phyloP scores from a whole-genome alignment of 2,329 filamentous ascomycete genomes.

The Macrophomina phaseolina region DNA sequence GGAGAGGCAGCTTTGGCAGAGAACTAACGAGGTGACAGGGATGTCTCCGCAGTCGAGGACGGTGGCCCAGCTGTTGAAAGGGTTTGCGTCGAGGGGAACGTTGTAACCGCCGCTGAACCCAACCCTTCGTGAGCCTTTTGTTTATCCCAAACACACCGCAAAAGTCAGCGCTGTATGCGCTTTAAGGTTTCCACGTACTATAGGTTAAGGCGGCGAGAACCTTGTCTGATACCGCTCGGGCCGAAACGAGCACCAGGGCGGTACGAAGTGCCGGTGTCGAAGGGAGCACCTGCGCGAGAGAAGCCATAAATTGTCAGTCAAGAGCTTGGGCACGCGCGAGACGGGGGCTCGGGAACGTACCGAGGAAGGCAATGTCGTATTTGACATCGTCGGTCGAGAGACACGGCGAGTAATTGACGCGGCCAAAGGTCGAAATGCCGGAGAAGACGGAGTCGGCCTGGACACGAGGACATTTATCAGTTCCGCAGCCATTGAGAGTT shows the following conservation, averaged over 20 bases:
- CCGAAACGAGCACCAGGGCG: conserved; percentile 83
- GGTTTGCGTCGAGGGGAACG: conserved; percentile 78
- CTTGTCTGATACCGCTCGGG: conserved; percentile 83
- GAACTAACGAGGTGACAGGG: conserved; percentile 76
- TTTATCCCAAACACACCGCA: conserved; percentile 28
- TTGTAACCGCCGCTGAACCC: conserved; percentile 81
- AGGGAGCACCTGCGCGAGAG: conserved; percentile 69
- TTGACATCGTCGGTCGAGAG: conserved; percentile 71
- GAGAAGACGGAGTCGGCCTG: conserved; percentile 88
- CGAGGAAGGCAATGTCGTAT: conserved; percentile 87
- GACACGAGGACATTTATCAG: neutral
- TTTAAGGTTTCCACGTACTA: conserved; percentile 65
- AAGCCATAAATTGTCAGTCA: neutral
- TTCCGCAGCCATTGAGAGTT: conserved; percentile 12
- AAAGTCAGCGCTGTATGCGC: conserved; percentile 10
- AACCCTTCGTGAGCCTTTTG: conserved; percentile 56
- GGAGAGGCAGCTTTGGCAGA: neutral
- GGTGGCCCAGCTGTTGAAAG: conserved; percentile 80
- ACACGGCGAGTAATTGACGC: conserved; percentile 78
- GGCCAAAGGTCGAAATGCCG: conserved; percentile 84
- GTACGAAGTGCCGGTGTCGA: conserved; percentile 87
- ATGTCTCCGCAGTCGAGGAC: conserved; percentile 85
- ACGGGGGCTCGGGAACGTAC: conserved; percentile 48
- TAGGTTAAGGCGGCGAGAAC: conserved; percentile 82
- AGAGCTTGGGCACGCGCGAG: neutral